phyloP scores from a whole-genome alignment of 106 monocot species.

The Allium sativum region DNA sequence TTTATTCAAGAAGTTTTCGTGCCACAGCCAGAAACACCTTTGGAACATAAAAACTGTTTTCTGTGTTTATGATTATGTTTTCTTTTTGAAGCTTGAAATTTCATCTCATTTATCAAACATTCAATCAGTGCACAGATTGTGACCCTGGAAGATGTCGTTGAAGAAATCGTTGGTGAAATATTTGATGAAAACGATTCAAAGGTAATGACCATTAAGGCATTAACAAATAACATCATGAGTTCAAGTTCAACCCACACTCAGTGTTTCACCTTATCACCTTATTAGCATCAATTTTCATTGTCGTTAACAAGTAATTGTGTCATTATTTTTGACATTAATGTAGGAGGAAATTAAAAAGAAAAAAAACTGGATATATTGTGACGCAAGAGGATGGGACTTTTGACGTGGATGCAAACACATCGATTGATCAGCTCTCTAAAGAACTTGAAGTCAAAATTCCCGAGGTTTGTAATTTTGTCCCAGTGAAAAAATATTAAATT shows the following conservation, averaged over 20 bases:
- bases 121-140: slow-evolving; percentile 49
- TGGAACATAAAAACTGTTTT: no score
- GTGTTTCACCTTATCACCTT: no score
- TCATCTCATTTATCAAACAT: not conserved
- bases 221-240: no score
- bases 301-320: not conserved
- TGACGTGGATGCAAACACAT: slow-evolving; percentile 98
- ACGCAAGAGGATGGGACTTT: slow-evolving; percentile 82
- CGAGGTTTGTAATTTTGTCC: slow-evolving; percentile 43
- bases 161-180: slow-evolving; percentile 99
- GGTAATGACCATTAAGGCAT: slow-evolving; percentile 40
- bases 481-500: not conserved
- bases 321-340: not conserved
- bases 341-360: slow-evolving; percentile 98
- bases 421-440: slow-evolving; percentile 90
- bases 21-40: no score
- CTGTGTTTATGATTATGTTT: not conserved
- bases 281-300: no score
- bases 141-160: slow-evolving; percentile 96
- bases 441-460: slow-evolving; percentile 88
- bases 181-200: slow-evolving; percentile 99
- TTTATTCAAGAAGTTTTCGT: no score
- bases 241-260: no score
- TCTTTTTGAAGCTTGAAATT: not conserved
- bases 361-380: slow-evolving; percentile 86